phyloP scores from a whole-genome alignment of 345 rosid species.

The Kandelia obovata region DNA sequence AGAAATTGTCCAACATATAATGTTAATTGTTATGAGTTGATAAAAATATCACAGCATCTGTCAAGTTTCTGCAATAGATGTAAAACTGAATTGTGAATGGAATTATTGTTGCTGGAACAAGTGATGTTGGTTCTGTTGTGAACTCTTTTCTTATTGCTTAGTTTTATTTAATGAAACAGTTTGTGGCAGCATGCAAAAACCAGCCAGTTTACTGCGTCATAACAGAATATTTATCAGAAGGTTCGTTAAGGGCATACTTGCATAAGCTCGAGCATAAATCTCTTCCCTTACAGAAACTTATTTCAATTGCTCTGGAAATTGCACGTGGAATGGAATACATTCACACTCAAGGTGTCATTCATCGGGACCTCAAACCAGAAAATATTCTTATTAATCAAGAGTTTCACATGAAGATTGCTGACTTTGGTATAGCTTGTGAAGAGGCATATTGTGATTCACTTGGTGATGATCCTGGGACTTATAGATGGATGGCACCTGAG shows the following conservation, averaged over 20 bases:
- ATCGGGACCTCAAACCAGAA: slow-evolving; percentile 98
- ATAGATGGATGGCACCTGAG: slow-evolving; percentile 99
- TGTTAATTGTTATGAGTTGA: background rate
- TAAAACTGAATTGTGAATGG: background rate
- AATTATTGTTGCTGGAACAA: background rate
- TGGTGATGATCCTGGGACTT: slow-evolving; percentile 97
- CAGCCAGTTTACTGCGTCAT: slow-evolving; percentile 67
- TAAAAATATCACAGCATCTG: background rate
- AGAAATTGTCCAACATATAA: background rate
- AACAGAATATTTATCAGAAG: slow-evolving; percentile 67
- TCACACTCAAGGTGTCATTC: slow-evolving; percentile 82
- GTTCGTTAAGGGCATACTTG: slow-evolving; percentile 80
- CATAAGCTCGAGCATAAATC: slow-evolving; percentile 83
- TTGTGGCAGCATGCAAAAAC: slow-evolving; percentile 69
- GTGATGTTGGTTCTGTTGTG: background rate
- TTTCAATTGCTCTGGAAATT: slow-evolving; percentile 65
- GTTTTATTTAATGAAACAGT: slow-evolving; percentile 34
- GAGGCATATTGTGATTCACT: slow-evolving; percentile 70
- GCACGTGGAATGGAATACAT: slow-evolving; percentile 93
- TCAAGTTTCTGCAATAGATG: background rate
- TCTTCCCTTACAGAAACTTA: slow-evolving; percentile 61
- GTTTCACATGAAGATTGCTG: slow-evolving; percentile 78
- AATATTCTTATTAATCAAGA: slow-evolving; percentile 71
- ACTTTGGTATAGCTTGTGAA: slow-evolving; percentile 97
- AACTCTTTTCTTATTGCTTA: background rate